Conservation (phyloP, 2,329 filamentous ascomycete genomes). For the Macrophomina phaseolina region DNA sequence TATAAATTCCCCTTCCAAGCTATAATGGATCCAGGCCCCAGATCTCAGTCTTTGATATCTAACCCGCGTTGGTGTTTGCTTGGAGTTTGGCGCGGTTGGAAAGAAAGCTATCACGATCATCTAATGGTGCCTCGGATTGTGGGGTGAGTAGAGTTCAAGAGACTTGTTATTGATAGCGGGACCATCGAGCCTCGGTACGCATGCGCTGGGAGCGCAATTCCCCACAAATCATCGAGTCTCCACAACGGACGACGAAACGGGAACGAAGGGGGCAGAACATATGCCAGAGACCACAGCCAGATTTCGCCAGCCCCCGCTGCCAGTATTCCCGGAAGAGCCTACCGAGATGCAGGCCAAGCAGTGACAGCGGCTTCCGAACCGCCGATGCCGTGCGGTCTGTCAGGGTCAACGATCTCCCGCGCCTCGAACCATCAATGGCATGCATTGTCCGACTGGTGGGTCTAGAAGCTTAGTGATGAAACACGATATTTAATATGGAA, state of each 20-base stretch:
- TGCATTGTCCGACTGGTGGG: slow-evolving; percentile 4
- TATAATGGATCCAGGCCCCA: too few species aligned
- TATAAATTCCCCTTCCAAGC: too few species aligned
- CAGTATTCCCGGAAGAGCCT: not conserved
- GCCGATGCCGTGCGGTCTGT: slow-evolving; percentile 17
- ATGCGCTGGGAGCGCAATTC: not conserved
- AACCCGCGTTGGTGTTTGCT: too few species aligned
- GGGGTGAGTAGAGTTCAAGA: not conserved
- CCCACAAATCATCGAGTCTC: not conserved
- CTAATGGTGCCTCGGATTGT: too few species aligned
- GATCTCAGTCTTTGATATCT: too few species aligned
- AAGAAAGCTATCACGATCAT: too few species aligned
- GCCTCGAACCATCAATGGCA: not conserved
- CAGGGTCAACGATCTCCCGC: not conserved
- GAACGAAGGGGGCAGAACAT: not conserved
- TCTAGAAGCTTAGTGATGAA: not conserved
- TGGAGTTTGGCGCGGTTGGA: too few species aligned
- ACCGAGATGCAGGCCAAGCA: not conserved
- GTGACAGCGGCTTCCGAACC: slow-evolving; percentile 20
- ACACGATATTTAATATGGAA: slow-evolving; percentile 13
- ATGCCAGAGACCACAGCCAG: not conserved
- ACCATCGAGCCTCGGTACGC: not conserved
- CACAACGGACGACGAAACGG: not conserved
- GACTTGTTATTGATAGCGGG: not conserved
- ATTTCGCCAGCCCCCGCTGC: not conserved